phyloP scores from a whole-genome alignment of 169 alveolate species.

The Cryptosporidium muris region DNA sequence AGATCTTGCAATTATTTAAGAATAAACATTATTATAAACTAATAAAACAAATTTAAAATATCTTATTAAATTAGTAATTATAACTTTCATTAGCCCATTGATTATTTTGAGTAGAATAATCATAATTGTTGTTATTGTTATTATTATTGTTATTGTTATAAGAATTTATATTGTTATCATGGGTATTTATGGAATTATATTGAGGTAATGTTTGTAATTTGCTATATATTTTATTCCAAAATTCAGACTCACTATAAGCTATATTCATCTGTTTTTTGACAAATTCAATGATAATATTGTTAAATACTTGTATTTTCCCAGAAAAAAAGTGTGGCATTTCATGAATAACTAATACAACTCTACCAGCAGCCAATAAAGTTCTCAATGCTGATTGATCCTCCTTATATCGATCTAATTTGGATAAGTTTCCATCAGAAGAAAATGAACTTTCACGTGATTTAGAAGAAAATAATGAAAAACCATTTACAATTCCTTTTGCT shows the following conservation, averaged over 20 bases:
- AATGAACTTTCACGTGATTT: constrained; percentile 69
- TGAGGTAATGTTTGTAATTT: constrained; percentile 24
- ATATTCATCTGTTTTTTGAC: constrained; percentile 32
- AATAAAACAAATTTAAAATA: not conserved
- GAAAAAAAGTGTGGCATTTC: constrained; percentile 71
- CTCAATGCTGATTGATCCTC: constrained; percentile 69
- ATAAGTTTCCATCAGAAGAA: constrained; percentile 50
- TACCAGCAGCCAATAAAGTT: constrained; percentile 59
- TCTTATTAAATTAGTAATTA: constrained; percentile 12
- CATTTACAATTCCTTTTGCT: constrained; percentile 62
- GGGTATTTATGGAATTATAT: not conserved
- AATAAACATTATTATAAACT: not conserved
- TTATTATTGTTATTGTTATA: constrained; percentile 20
- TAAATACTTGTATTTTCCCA: constrained; percentile 38
- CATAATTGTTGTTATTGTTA: constrained; percentile 10
- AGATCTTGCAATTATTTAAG: no score
- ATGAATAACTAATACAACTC: constrained; percentile 55
- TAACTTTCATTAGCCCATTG: constrained; percentile 31
- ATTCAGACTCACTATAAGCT: constrained; percentile 39
- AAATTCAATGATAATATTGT: constrained; percentile 27
- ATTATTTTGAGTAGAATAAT: not conserved
- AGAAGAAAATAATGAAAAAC: constrained; percentile 61
- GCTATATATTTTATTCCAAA: constrained; percentile 34
- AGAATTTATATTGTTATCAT: not conserved
- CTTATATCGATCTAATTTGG: constrained; percentile 51